Evolutionary conservation across 2,329 filamentous ascomycete genomes (phyloP), one percentile per base, ranked within the genome.

Genomic region (Phaeosphaeria sp.): DNA sequence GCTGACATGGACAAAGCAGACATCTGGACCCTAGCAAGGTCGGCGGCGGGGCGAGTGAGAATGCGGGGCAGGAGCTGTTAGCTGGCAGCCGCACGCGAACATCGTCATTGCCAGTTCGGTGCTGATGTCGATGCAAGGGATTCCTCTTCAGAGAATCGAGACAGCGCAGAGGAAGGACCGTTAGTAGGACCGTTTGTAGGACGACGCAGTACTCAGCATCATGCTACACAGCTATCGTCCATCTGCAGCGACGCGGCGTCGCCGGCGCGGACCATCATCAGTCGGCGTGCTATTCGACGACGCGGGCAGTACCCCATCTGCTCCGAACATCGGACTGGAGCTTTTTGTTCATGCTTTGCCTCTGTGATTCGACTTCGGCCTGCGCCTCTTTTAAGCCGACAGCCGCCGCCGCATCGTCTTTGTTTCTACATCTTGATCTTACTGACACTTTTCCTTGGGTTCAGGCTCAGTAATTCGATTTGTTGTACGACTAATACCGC

Each of bases 241-340:
- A 25, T 13, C 30, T 27, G 13, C 39, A 20, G 6, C n/a, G 36
- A 20, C 13, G 50, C 54, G 52, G 54, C 63, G 54, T 22, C 51
- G 58, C 50, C 52, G 60, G 57, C 58, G 25, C 46, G 46, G 25
- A 46, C 66, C 54, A 64, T 71, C 65, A 72, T 72, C 63, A 67
- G 30, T 54, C 23, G 58, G 60, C 36, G 41, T 57, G 49, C 69
- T 65, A 71, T 71, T 69, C 63, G 68, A 63, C 52, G 51, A 42
- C 25, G 48, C 54, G 55, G 58, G 48, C 49, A 43, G 52, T 56
- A 60, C 61, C 62, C 59, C 61, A 62, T 58, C 62, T 52, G 50
- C 68, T 70, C 71, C 72, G 69, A 70, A 67, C 56, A 71, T 74
- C 72, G 72, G 72, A 64, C 51, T 53, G 57, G 52, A 59, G 57